These are phyloP conservation scores for Avicennia marina DNA, from an alignment of 257 asterid genomes.

Conservation along the genomic window DNA sequence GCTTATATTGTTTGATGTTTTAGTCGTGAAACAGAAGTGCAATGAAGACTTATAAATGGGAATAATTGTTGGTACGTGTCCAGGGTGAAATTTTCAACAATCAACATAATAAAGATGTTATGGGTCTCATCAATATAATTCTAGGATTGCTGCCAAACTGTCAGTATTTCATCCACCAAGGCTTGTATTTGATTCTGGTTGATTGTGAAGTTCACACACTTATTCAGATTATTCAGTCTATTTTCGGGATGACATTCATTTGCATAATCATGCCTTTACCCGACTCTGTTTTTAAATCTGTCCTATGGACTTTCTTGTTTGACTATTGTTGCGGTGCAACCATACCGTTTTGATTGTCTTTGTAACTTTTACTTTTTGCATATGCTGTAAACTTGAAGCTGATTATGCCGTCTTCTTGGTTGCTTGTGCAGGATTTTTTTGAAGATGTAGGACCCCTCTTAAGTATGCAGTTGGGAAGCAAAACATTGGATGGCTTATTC, in stretches of 20 bases:
- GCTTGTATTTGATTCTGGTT: conserved; percentile 10
- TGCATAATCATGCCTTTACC: background rate
- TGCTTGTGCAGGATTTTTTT: conserved; percentile 74
- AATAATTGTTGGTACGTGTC: conserved; percentile 8
- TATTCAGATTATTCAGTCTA: conserved; percentile 1
- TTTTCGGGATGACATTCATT: conserved; percentile 1
- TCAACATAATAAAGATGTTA: too few relatives aligned
- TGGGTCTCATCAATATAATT: too few relatives aligned
- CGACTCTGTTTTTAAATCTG: conserved; percentile 1
- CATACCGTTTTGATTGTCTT: background rate
- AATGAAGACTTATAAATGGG: conserved; percentile 4
- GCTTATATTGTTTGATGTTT: background rate
- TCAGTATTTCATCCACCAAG: background rate
- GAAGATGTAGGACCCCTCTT: conserved; percentile 95
- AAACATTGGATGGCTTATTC: conserved; percentile 86
- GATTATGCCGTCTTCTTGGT: conserved; percentile 1
- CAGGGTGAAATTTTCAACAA: conserved; percentile 5
- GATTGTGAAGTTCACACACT: conserved; percentile 1
- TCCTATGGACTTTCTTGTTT: conserved; percentile 15
- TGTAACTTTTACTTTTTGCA: background rate
- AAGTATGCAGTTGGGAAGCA: conserved; percentile 92
- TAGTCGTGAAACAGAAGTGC: background rate
- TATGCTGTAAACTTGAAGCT: conserved; percentile 17
- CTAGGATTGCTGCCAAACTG: background rate
- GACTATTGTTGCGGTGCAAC: background rate